A percentile compares a stretch with the other conserved stretches of the same genome.
These are phyloP conservation scores for Barnettozyma salicaria DNA, from an alignment of 805 yeast species.

Conservation along the genomic window DNA sequence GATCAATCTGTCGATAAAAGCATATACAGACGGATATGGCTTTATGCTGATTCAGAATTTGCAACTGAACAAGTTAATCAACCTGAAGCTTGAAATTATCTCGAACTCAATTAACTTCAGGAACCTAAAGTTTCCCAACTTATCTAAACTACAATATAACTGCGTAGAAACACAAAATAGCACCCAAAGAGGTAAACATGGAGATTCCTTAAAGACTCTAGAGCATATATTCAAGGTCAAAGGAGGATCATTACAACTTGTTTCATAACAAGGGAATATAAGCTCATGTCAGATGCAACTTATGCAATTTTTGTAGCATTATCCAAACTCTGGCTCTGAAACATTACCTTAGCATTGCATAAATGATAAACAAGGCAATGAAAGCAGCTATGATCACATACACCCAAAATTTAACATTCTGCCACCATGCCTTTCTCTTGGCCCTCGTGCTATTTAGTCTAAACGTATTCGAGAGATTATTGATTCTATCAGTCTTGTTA, in stretches of 20 bases:
- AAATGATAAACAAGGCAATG: constrained; percentile 67
- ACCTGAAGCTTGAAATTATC: neutral
- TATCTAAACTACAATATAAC: neutral
- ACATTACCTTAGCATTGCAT: constrained; percentile 3
- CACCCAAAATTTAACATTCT: constrained; percentile 39
- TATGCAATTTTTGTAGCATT: no score
- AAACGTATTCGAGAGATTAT: constrained; percentile 47
- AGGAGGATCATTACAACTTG: no score
- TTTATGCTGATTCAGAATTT: neutral
- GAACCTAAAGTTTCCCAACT: neutral
- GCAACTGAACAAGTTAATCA: neutral
- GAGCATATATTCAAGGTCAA: no score
- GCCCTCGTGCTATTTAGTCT: constrained; percentile 46
- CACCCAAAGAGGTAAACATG: no score
- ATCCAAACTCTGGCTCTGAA: neutral
- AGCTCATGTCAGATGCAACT: no score
- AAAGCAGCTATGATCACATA: constrained; percentile 58
- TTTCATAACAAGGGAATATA: no score
- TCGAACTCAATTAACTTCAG: neutral
- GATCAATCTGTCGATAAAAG: neutral
- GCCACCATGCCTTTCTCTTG: constrained; percentile 51
- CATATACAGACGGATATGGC: neutral
- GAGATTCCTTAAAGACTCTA: no score
- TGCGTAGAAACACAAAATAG: no score
- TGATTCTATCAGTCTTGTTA: constrained; percentile 55